phyloP scores from a whole-genome alignment of 371 early-diverging fungal genomes.

The Syncephalastrum racemosum region DNA sequence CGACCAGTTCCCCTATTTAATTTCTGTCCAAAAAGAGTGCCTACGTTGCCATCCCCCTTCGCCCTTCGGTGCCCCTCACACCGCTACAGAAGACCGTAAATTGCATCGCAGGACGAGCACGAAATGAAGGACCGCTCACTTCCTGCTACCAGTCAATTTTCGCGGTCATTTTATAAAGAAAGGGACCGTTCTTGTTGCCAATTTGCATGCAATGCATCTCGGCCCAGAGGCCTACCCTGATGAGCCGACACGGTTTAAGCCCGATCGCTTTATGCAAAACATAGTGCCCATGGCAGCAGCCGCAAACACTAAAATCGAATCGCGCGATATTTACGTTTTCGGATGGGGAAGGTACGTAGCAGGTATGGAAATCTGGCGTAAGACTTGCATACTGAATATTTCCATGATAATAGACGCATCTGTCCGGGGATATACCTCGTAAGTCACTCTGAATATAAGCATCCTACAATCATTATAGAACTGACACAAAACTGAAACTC shows the following conservation, averaged over 20 bases:
- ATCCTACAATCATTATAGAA: no score
- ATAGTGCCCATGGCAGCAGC: conserved; percentile 1
- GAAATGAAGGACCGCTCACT: not conserved
- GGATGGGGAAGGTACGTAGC: conserved; percentile 19
- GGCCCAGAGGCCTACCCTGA: conserved; percentile 12
- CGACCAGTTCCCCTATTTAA: conserved; percentile 20
- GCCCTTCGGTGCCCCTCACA: conserved; percentile 29
- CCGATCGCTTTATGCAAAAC: conserved; percentile 20
- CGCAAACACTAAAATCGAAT: conserved; percentile 7
- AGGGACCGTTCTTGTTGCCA: conserved; percentile 23
- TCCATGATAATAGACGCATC: no score
- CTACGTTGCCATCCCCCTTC: conserved; percentile 25
- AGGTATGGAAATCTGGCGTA: no score
- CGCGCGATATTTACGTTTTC: conserved; percentile 19
- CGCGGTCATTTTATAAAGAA: conserved; percentile 31
- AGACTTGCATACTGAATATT: no score
- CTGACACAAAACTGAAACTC: no score
- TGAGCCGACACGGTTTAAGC: conserved; percentile 13
- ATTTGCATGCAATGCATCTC: conserved; percentile 17
- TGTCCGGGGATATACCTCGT: no score
- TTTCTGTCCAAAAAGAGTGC: conserved; percentile 29
- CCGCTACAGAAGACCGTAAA: conserved; percentile 30
- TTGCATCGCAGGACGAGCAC: not conserved
- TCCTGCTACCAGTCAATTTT: conserved; percentile 8
- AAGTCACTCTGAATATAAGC: no score